Evolutionary conservation across 164 flowering plant species (phyloP).

Genomic region (Vitis riparia): DNA sequence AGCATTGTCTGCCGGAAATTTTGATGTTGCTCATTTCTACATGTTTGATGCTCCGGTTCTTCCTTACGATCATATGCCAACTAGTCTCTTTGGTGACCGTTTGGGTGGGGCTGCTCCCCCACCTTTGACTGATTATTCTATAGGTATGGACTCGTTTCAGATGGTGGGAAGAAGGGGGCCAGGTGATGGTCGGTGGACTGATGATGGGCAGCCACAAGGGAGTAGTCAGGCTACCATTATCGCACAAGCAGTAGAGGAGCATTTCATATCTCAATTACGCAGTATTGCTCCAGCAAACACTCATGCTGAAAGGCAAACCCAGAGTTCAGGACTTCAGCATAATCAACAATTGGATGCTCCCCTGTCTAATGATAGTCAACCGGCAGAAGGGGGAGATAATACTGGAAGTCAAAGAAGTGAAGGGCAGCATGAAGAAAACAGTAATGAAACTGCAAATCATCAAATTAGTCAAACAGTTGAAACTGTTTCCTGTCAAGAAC

Average conservation of each 20-base stretch:
- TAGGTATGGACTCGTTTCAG: constrained; percentile 76
- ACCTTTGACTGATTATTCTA: constrained; percentile 72
- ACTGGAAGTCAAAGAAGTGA: constrained; percentile 36
- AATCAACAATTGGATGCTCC: constrained; percentile 34
- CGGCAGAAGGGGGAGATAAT: constrained; percentile 30
- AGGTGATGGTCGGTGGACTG: constrained; percentile 93
- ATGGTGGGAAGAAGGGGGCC: constrained; percentile 70
- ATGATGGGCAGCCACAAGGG: constrained; percentile 94
- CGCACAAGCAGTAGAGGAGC: constrained; percentile 88
- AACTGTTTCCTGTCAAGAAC: constrained; percentile 27
- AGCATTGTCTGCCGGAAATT: constrained; percentile 56
- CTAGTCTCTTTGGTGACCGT: constrained; percentile 65
- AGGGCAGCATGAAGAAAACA: constrained; percentile 31
- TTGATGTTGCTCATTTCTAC: constrained; percentile 68
- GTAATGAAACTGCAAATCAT: constrained; percentile 21
- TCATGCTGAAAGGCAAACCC: constrained; percentile 41
- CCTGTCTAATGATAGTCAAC: constrained; percentile 30
- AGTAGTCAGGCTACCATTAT: constrained; percentile 71
- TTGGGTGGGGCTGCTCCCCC: constrained; percentile 65
- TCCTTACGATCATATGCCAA: constrained; percentile 63
- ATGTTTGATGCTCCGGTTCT: constrained; percentile 90
- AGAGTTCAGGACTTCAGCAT: constrained; percentile 41
- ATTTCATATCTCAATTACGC: constrained; percentile 62
- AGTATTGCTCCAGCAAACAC: constrained; percentile 36
- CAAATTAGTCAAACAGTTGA: constrained; percentile 30